Evolutionary conservation across 2,329 filamentous ascomycete species (phyloP).

Genomic region (Fusarium sp.): DNA sequence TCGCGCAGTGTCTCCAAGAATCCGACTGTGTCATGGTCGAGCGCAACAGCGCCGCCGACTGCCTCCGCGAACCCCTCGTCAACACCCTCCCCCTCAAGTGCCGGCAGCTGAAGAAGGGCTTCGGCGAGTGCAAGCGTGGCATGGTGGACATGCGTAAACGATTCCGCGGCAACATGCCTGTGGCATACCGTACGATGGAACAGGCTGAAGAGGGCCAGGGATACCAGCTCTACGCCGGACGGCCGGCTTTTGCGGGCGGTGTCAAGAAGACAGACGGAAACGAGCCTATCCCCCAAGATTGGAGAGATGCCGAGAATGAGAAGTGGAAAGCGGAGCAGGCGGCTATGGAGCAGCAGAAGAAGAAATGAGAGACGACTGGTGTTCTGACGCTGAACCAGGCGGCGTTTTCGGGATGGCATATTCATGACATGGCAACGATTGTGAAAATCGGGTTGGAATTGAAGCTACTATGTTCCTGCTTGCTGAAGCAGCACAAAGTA

Average conservation of each 20-base stretch:
- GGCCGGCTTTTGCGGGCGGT: conserved; percentile 73
- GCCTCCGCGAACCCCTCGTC: conserved; percentile 83
- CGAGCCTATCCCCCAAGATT: conserved; percentile 70
- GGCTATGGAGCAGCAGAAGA: conserved; percentile 42
- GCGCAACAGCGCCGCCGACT: conserved; percentile 87
- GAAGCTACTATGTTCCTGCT: not conserved
- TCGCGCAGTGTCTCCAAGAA: conserved; percentile 94
- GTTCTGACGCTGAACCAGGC: not conserved
- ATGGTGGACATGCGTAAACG: conserved; percentile 99
- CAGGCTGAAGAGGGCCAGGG: conserved; percentile 66
- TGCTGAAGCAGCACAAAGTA: not conserved
- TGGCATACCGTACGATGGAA: conserved; percentile 71
- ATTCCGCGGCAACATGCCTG: conserved; percentile 92
- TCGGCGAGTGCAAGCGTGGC: conserved; percentile 94
- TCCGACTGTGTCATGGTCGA: conserved; percentile 97
- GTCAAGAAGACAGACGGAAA: conserved; percentile 75
- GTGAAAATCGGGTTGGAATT: not conserved
- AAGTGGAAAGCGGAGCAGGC: conserved; percentile 58
- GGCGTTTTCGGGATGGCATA: not conserved
- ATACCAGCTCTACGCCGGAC: conserved; percentile 83
- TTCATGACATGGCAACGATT: not conserved
- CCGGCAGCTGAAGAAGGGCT: conserved; percentile 91
- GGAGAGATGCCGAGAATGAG: conserved; percentile 74
- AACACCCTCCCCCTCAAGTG: conserved; percentile 87
- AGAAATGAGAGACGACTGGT: conserved; percentile 28